Percentiles rank a stretch among this genome's conserved stretches.
phyloP scores from a whole-genome alignment of 768 basidiomycete genomes.

The Paxillus ammoniavirescens region DNA sequence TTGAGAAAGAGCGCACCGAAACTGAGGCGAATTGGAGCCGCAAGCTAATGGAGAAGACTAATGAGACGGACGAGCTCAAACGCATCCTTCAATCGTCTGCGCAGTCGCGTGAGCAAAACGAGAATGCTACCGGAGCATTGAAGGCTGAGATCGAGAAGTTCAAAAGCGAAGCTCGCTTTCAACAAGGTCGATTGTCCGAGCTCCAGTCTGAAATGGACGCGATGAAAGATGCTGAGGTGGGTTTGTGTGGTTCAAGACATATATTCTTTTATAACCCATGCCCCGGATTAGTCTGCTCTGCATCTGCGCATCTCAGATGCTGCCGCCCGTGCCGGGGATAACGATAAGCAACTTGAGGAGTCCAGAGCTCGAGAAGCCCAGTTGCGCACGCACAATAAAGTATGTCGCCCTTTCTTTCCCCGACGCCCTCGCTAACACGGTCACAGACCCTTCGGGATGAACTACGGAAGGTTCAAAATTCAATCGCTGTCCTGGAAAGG shows the following conservation, averaged over 20 bases:
- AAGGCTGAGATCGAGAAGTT: slow-evolving; percentile 55
- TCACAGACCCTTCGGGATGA: slow-evolving; percentile 86
- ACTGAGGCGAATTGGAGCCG: slow-evolving; percentile 87
- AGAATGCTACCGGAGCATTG: slow-evolving; percentile 47
- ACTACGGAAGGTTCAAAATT: slow-evolving; percentile 92
- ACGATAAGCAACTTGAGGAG: slow-evolving; percentile 76
- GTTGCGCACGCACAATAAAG: slow-evolving; percentile 77
- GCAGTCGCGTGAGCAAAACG: slow-evolving; percentile 59
- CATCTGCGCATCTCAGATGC: slow-evolving; percentile 50
- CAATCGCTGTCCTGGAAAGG: slow-evolving; percentile 83
- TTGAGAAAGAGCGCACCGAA: slow-evolving; percentile 85
- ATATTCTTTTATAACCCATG: neutral
- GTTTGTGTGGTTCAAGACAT: slow-evolving; percentile 2
- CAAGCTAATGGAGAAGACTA: slow-evolving; percentile 75
- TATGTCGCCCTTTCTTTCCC: slow-evolving; percentile 26
- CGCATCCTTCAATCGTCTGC: slow-evolving; percentile 53
- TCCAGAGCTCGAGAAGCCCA: slow-evolving; percentile 66
- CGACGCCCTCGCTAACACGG: slow-evolving; percentile 5
- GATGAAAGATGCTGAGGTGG: slow-evolving; percentile 64
- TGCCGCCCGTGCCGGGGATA: slow-evolving; percentile 43
- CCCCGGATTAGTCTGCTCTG: slow-evolving; percentile 39
- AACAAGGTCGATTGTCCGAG: slow-evolving; percentile 56
- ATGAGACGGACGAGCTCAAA: slow-evolving; percentile 75
- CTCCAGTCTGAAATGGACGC: slow-evolving; percentile 48
- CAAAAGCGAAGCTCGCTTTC: slow-evolving; percentile 44